Percentiles rank a stretch among this genome's conserved stretches.
Conservation (phyloP, 495 filamentous ascomycete species). For the Neurospora sublineolata region DNA sequence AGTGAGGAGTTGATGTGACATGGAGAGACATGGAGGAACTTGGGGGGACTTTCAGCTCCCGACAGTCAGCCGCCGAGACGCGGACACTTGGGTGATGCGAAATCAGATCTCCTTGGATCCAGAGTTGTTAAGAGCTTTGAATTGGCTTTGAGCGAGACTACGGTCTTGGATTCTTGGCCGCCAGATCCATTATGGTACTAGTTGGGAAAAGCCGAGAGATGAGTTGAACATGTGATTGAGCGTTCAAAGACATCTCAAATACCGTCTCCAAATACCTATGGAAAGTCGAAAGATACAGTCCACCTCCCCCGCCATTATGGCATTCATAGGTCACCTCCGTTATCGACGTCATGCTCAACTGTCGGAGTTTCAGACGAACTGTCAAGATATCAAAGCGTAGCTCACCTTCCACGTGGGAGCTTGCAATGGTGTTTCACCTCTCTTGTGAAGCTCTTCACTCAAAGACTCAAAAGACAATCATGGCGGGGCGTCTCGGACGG, state of each 20-base stretch:
- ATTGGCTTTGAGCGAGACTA: not conserved
- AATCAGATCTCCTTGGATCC: not conserved
- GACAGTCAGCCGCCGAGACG: not conserved
- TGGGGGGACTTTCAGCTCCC: not conserved
- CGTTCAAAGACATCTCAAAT: not conserved
- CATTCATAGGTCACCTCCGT: not conserved
- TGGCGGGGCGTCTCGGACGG: not conserved
- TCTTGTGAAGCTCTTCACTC: not conserved
- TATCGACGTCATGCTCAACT: not conserved
- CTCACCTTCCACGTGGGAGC: not conserved
- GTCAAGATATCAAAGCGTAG: not conserved
- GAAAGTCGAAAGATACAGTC: not conserved
- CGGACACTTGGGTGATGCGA: not conserved
- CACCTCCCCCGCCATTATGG: not conserved
- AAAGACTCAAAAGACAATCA: not conserved
- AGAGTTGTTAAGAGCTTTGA: not conserved
- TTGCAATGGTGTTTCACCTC: not conserved
- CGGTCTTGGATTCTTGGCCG: not conserved
- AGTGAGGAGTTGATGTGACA: not conserved
- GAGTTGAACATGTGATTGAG: not conserved
- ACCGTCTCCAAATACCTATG: not conserved
- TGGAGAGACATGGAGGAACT: not conserved
- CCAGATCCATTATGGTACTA: not conserved
- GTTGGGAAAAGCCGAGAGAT: not conserved
- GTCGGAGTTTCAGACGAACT: not conserved